Evolutionary conservation across 2,329 filamentous ascomycete species (phyloP).

Genomic region (Colletotrichum gloeosporioides): DNA sequence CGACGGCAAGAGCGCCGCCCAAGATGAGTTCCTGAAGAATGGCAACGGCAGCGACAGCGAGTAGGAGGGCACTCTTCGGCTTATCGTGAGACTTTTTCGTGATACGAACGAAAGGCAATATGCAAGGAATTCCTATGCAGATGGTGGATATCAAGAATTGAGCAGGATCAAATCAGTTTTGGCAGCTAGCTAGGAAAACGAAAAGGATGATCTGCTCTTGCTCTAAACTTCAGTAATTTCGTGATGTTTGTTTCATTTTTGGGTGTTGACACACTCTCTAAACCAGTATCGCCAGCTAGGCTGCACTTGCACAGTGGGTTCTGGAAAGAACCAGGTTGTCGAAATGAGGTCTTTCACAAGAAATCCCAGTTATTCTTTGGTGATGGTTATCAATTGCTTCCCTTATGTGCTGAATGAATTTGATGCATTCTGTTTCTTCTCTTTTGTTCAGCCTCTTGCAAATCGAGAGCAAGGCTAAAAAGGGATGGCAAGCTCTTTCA

Average conservation of each 20-base stretch:
- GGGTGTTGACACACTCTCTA: neutral
- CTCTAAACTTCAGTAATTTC: neutral
- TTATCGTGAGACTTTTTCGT: neutral
- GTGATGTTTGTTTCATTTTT: neutral
- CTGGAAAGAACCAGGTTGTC: neutral
- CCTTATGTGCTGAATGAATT: neutral
- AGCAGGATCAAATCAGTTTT: neutral
- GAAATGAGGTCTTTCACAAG: neutral
- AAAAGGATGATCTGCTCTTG: neutral
- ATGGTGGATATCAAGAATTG: neutral
- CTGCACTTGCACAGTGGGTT: neutral
- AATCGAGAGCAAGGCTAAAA: conserved; percentile 22
- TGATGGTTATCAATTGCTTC: neutral
- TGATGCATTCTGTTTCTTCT: neutral
- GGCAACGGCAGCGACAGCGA: neutral
- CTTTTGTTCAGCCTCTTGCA: neutral
- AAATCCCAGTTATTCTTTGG: neutral
- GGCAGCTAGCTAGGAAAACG: neutral
- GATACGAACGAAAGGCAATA: neutral
- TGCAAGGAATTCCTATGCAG: neutral
- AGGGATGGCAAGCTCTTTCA: neutral
- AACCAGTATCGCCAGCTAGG: neutral
- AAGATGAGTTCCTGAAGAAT: neutral
- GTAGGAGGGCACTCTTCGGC: neutral
- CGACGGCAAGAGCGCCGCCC: conserved; percentile 1